Evolutionary conservation across 176 grass and related monocot genomes (phyloP).

Genomic region (Oryza rufipogon): DNA sequence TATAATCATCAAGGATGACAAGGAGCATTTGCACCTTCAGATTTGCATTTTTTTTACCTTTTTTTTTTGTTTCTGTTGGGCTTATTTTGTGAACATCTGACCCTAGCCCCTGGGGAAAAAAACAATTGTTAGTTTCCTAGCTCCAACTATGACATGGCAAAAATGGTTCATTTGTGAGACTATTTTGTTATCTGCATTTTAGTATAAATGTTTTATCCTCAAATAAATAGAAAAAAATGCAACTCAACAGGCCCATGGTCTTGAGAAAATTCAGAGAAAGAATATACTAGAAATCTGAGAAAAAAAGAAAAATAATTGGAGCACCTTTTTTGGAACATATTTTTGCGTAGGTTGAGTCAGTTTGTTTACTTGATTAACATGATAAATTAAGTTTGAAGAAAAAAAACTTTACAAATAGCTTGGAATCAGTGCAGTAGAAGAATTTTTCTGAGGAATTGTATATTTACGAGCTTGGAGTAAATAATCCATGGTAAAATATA

Average conservation of each 20-base stretch:
- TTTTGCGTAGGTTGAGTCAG: no score
- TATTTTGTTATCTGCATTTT: not conserved
- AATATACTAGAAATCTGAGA: not conserved
- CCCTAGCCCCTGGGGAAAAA: not conserved
- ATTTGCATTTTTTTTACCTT: not conserved
- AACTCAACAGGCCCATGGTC: not conserved
- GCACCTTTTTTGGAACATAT: no score
- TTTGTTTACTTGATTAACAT: no score
- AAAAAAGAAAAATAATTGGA: not conserved
- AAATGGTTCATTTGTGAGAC: not conserved
- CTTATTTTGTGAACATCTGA: not conserved
- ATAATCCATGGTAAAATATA: no score
- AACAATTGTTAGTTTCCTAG: not conserved
- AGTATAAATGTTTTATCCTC: no score
- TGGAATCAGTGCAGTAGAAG: no score
- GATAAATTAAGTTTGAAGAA: no score
- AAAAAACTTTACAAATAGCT: no score
- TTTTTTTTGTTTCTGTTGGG: not conserved
- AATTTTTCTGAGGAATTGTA: no score
- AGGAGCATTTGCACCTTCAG: not conserved
- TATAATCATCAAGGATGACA: no score
- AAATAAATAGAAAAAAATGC: not conserved
- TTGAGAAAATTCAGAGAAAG: not conserved
- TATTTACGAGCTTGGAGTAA: no score
- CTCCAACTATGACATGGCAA: not conserved